Conservation (phyloP, 2,329 filamentous ascomycete species). For the Claviceps arundinis region DNA sequence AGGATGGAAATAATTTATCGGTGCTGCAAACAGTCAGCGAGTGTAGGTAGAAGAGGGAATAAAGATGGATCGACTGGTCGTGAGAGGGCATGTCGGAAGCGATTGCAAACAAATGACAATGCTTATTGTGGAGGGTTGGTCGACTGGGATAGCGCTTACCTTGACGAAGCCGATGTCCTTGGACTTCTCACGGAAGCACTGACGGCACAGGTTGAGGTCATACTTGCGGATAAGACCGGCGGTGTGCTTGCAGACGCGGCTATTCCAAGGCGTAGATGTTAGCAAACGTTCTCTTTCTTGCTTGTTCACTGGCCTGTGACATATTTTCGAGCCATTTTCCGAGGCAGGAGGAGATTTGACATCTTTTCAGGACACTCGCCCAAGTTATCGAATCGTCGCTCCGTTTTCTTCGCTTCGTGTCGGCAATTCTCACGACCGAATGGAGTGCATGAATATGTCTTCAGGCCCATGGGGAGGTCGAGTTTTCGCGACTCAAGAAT, state of each 20-base stretch:
- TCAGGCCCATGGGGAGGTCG: not conserved
- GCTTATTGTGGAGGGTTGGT: not conserved
- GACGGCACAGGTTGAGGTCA: conserved; percentile 79
- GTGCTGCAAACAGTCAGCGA: conserved; percentile 1
- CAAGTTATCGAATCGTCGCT: not conserved
- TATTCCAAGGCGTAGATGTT: conserved; percentile 13
- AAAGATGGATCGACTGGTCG: not conserved
- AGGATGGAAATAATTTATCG: conserved; percentile 16
- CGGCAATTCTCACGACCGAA: not conserved
- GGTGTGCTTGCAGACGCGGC: conserved; percentile 72
- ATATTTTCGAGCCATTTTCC: not conserved
- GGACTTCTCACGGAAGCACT: conserved; percentile 65
- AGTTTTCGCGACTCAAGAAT: not conserved
- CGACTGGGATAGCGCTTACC: conserved; percentile 25
- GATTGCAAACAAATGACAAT: not conserved
- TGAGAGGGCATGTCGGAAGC: not conserved
- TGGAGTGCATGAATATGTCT: not conserved
- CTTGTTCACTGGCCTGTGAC: not conserved
- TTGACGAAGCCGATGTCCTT: conserved; percentile 63
- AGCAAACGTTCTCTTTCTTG: not conserved
- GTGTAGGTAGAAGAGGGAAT: not conserved
- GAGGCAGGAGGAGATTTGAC: not conserved
- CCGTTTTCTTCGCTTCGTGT: not conserved
- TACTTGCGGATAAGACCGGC: conserved; percentile 99
- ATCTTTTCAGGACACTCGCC: not conserved